Evolutionary conservation across 768 basidiomycete species (phyloP).

Genomic region (Naganishia vishniacii): DNA sequence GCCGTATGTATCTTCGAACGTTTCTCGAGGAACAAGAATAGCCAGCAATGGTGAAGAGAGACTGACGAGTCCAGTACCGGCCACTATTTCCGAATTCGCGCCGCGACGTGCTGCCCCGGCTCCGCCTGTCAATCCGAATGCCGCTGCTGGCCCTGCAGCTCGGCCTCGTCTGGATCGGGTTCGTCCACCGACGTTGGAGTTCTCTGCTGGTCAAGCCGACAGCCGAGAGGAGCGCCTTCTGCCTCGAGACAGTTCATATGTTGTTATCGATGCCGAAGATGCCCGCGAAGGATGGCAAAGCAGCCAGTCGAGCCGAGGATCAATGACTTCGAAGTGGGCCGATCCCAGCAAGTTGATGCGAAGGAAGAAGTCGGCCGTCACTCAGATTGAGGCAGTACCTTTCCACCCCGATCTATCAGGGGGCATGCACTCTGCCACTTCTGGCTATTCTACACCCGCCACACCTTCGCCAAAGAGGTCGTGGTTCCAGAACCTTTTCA

Average conservation of each 20-base stretch:
- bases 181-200: constrained; percentile 6
- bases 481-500: constrained; percentile 87
- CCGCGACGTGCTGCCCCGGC: constrained; percentile 14
- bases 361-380: constrained; percentile 32
- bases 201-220: not conserved
- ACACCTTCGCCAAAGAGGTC: constrained; percentile 55
- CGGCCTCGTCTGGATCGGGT: constrained; percentile 15
- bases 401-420: constrained; percentile 33
- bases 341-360: constrained; percentile 34
- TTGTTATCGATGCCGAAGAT: constrained; percentile 26
- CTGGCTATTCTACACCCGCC: constrained; percentile 26
- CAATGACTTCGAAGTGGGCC: constrained; percentile 26
- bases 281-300: constrained; percentile 16
- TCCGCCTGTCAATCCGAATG: constrained; percentile 2
- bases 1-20: constrained; percentile 6
- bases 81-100: constrained; percentile 4
- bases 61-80: constrained; percentile 1
- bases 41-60: constrained; percentile 13
- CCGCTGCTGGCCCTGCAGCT: not conserved
- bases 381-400: constrained; percentile 34
- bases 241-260: constrained; percentile 40
- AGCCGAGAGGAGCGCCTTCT: constrained; percentile 13
- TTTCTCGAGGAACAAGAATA: constrained; percentile 6
- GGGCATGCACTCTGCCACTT: constrained; percentile 15
- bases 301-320: constrained; percentile 18